phyloP scores from a whole-genome alignment of 352 stramenopile genomes.

The Phytophthora multivora region DNA sequence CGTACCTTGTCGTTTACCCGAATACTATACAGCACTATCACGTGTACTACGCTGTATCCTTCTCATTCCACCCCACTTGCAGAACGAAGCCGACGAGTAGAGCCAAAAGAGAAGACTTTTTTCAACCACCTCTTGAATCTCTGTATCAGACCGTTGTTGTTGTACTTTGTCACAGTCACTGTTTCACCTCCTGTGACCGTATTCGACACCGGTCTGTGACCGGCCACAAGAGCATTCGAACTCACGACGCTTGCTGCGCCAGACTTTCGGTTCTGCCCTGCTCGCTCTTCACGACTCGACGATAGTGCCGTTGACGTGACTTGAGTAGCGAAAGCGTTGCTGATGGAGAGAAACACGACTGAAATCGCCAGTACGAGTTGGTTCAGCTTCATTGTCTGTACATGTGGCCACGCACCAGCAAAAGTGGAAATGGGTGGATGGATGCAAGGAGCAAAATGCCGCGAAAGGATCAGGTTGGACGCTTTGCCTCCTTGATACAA shows the following conservation, averaged over 20 bases:
- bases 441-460: slow-evolving; percentile 3
- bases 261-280: background rate
- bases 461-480: background rate
- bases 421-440: background rate
- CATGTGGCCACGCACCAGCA: background rate
- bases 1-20: too few relatives aligned
- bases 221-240: background rate
- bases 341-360: background rate
- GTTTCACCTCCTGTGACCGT: slow-evolving; percentile 12
- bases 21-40: too few relatives aligned
- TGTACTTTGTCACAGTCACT: slow-evolving; percentile 20
- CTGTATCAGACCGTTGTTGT: slow-evolving; percentile 24
- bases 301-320: background rate
- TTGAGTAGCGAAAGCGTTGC: background rate
- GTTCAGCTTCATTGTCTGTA: slow-evolving; percentile 6
- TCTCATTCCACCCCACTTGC: background rate
- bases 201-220: background rate
- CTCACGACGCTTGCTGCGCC: background rate
- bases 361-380: slow-evolving; percentile 4
- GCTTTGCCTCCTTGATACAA: slow-evolving; percentile 6
- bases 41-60: background rate
- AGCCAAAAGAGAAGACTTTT: slow-evolving; percentile 1
- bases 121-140: slow-evolving; percentile 16
- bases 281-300: background rate
- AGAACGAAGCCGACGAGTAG: background rate